Base-by-base conservation (phyloP, 208 protist genomes). In the Crithidia fasciculata region DNA sequence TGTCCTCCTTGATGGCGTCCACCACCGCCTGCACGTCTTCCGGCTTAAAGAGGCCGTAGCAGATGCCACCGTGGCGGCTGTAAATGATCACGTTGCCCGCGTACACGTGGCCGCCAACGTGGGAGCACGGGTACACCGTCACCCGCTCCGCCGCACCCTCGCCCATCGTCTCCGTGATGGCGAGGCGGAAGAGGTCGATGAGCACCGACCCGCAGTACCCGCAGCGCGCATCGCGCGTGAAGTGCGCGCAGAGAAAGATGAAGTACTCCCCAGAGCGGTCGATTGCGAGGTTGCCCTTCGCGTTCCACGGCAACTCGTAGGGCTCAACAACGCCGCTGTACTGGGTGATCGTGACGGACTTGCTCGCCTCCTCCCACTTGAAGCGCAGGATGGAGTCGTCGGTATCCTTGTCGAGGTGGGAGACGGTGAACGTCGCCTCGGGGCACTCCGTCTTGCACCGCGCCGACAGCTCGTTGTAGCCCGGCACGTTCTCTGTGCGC, bases 41-140 rank as follows among this genome's bases (percentile, higher is more conserved):
- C 12, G 92, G 92, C 64, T 77, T 95, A 76, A 97, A 92, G 57
- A 90, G 90, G 37, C 92, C 94, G 79, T 95, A 96, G 81, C 91
- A 92, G 41, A 96, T 88, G 16, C 89, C 88, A 56, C 91, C 92
- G 69, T 83, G 68, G 16, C 83, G 85, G 75, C 80, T 91, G 85
- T 97, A 97, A 28, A 96, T 74, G 36, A 97, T 64, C 13, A 96
- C 94, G 66, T 97, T 97, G 18, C 94, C 94, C 18, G 94, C 94
- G 76, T 96, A 96, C 39, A 93, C 85, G 77, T 97, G 94, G 0
- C 94, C 94, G 57, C 94, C 92, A 45, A 97, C 77, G 80, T 97
- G 94, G 9, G 87, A 86, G 77, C 91, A 95, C 49, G 84, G 79
- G 64, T 81, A 78, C 8, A 97, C 89, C 8, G 82, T 78, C 72